These are phyloP conservation scores for Naganishia kalamii DNA, from an alignment of 768 basidiomycete species.

Conservation along the genomic window DNA sequence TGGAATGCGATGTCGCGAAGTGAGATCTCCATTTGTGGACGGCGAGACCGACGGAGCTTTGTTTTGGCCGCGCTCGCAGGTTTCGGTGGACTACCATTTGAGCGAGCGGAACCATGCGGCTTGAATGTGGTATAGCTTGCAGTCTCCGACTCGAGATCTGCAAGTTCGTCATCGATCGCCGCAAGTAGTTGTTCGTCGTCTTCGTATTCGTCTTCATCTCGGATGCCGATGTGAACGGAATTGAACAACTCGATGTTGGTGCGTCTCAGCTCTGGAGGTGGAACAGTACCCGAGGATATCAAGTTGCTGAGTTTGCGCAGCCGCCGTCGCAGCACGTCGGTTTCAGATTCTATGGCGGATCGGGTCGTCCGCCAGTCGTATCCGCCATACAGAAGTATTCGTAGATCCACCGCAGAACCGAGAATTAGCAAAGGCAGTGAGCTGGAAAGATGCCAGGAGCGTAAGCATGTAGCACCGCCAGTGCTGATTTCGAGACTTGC, in stretches of 20 bases:
- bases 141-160: slow-evolving; percentile 58
- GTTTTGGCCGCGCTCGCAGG: slow-evolving; percentile 26
- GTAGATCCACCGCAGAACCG: slow-evolving; percentile 46
- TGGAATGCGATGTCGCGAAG: neutral
- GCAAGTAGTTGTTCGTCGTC: slow-evolving; percentile 74
- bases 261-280: slow-evolving; percentile 54
- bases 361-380: slow-evolving; percentile 90
- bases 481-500: neutral
- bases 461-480: neutral
- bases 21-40: slow-evolving; percentile 18
- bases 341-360: slow-evolving; percentile 75
- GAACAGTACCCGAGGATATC: slow-evolving; percentile 75
- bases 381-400: slow-evolving; percentile 76
- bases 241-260: slow-evolving; percentile 78
- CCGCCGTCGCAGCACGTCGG: slow-evolving; percentile 76
- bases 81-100: slow-evolving; percentile 21
- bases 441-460: neutral
- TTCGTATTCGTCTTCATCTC: slow-evolving; percentile 64
- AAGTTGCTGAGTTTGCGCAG: slow-evolving; percentile 86
- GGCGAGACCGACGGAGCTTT: neutral
- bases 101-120: neutral
- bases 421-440: neutral
- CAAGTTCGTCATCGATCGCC: slow-evolving; percentile 86
- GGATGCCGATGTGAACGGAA: slow-evolving; percentile 87
- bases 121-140: slow-evolving; percentile 27